A percentile compares a stretch with the other conserved stretches of the same genome.
phyloP scores from a whole-genome alignment of 2,329 filamentous ascomycete species.

The Stagonosporopsis tanaceti region DNA sequence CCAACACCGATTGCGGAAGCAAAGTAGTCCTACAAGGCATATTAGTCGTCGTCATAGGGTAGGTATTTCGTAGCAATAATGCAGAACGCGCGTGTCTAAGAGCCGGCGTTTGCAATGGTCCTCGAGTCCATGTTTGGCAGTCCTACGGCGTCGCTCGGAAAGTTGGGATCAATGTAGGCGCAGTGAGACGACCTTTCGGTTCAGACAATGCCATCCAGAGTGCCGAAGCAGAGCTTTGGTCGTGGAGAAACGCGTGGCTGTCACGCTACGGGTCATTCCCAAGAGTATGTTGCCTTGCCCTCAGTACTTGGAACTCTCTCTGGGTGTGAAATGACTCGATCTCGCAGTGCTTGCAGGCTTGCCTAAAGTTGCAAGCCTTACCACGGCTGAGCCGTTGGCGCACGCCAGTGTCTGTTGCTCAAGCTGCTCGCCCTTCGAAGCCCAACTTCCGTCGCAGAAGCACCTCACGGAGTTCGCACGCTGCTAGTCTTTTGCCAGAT shows the following conservation, averaged over 20 bases:
- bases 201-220: conserved; percentile 4
- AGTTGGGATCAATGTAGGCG: conserved; percentile 30
- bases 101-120: conserved; percentile 26
- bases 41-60: conserved; percentile 66
- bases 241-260: conserved; percentile 15
- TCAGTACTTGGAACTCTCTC: conserved; percentile 22
- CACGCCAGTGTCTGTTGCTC: conserved; percentile 28
- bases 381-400: conserved; percentile 24
- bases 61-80: conserved; percentile 43
- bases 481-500: conserved; percentile 42
- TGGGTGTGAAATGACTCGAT: conserved; percentile 19
- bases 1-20: conserved; percentile 85
- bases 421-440: conserved; percentile 23
- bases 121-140: conserved; percentile 35
- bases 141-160: conserved; percentile 36
- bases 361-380: conserved; percentile 20
- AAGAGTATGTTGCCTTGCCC: conserved; percentile 30
- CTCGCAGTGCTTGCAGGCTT: conserved; percentile 24
- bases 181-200: conserved; percentile 29
- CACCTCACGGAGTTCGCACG: conserved; percentile 41
- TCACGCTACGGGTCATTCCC: conserved; percentile 28
- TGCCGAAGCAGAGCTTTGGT: conserved; percentile 10
- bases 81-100: conserved; percentile 40
- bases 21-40: conserved; percentile 91
- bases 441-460: conserved; percentile 39